Conservation (phyloP, 2,329 filamentous ascomycete species). For the Ceratocystis variospora region DNA sequence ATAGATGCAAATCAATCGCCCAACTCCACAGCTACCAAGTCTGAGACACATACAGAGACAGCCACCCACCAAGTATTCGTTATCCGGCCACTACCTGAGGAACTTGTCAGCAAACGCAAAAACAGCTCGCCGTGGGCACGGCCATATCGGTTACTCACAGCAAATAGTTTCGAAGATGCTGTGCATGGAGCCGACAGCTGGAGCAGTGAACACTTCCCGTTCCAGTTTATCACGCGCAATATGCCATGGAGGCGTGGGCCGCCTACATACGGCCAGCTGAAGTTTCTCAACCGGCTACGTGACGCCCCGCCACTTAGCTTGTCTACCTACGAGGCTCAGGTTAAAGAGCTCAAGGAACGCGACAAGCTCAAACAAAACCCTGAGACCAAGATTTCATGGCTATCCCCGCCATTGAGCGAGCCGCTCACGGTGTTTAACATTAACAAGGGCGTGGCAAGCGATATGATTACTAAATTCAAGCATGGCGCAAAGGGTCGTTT, state of each 20-base stretch:
- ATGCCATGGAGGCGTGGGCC: constrained; percentile 56
- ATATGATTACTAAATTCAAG: constrained; percentile 87
- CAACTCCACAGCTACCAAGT: constrained; percentile 20
- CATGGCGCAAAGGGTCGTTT: constrained; percentile 62
- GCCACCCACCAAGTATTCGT: not conserved
- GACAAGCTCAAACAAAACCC: too few relatives aligned
- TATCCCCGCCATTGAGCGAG: constrained; percentile 23
- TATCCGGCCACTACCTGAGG: not conserved
- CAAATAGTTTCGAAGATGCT: constrained; percentile 55
- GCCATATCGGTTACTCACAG: constrained; percentile 53
- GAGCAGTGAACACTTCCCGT: constrained; percentile 50
- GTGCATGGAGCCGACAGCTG: constrained; percentile 78
- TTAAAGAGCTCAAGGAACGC: constrained; percentile 33
- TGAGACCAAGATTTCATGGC: not conserved
- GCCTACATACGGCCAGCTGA: constrained; percentile 52
- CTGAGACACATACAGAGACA: not conserved
- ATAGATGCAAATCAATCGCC: constrained; percentile 32
- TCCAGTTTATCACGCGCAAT: constrained; percentile 49
- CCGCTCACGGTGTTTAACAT: constrained; percentile 42
- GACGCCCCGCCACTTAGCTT: constrained; percentile 26
- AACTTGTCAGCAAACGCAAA: not conserved
- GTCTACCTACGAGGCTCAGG: constrained; percentile 27
- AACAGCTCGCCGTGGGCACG: constrained; percentile 28
- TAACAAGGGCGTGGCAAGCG: constrained; percentile 66
- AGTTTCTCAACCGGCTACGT: constrained; percentile 54